Conservation (phyloP, 768 basidiomycete genomes). For the Podaxis pistillaris region DNA sequence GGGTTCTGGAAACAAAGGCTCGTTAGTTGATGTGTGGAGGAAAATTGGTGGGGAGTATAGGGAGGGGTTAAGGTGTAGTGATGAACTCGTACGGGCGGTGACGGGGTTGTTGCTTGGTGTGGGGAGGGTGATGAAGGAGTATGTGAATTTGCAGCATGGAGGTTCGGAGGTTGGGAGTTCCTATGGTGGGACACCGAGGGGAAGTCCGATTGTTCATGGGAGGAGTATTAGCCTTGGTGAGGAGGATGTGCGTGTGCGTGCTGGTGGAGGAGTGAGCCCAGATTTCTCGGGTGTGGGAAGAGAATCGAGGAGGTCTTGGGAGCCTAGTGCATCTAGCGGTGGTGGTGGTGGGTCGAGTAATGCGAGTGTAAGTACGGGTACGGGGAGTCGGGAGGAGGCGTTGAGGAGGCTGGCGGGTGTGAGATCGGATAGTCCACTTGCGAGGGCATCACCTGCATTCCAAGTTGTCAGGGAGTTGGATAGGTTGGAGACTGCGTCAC, state of each 20-base stretch:
- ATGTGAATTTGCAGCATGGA: constrained; percentile 27
- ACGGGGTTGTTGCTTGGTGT: constrained; percentile 77
- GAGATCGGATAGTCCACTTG: constrained; percentile 34
- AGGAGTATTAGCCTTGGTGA: constrained; percentile 57
- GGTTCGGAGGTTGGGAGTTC: constrained; percentile 17
- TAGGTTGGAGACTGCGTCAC: constrained; percentile 23
- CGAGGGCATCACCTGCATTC: constrained; percentile 34
- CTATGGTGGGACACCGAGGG: constrained; percentile 18
- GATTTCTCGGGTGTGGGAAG: constrained; percentile 34
- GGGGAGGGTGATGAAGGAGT: constrained; percentile 66
- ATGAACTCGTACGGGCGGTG: constrained; percentile 74
- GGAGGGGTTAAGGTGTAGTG: constrained; percentile 68
- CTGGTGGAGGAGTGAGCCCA: constrained; percentile 27
- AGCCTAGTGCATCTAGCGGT: constrained; percentile 21
- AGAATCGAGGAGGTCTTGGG: constrained; percentile 57
- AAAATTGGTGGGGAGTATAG: constrained; percentile 69
- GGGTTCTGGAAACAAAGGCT: constrained; percentile 17
- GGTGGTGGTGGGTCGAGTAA: constrained; percentile 23
- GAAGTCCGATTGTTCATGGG: constrained; percentile 38
- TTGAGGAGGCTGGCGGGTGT: constrained; percentile 31
- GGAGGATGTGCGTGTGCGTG: constrained; percentile 31
- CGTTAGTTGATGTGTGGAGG: constrained; percentile 63
- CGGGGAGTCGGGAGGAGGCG: constrained; percentile 44
- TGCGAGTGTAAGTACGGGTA: constrained; percentile 20
- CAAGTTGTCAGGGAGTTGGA: constrained; percentile 28